A percentile compares a stretch with the other conserved stretches of the same genome.
Conservation (phyloP, 208 protist species). For the Balamuthia mandrillaris region DNA sequence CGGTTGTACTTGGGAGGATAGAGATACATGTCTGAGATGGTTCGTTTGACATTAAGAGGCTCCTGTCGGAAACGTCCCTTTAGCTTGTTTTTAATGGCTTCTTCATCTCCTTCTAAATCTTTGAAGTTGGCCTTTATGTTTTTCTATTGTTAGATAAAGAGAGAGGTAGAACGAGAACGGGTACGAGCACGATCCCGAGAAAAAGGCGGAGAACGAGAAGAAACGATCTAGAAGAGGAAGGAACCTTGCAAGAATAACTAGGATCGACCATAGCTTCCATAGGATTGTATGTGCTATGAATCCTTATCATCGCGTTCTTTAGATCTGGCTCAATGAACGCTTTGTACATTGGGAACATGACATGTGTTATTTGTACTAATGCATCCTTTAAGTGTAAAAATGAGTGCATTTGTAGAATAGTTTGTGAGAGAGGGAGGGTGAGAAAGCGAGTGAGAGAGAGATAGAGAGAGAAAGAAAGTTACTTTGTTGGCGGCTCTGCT, state of each 20-base stretch:
- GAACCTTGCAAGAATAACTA: constrained; percentile 47
- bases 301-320: constrained; percentile 46
- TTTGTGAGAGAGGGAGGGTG: too few species aligned
- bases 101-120: neutral
- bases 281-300: constrained; percentile 46
- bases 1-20: constrained; percentile 23
- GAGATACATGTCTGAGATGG: constrained; percentile 52
- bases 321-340: constrained; percentile 56
- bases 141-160: neutral
- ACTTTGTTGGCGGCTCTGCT: too few species aligned
- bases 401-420: neutral
- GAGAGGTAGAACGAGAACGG: neutral
- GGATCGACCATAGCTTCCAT: constrained; percentile 55
- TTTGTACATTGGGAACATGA: constrained; percentile 59
- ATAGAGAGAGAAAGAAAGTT: too few species aligned
- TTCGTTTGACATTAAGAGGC: neutral
- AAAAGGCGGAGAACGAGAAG: neutral
- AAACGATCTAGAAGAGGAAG: neutral
- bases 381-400: constrained; percentile 34
- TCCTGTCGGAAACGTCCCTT: neutral
- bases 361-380: constrained; percentile 48
- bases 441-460: too few species aligned
- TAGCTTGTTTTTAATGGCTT: neutral
- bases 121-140: neutral
- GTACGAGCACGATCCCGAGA: neutral